These are phyloP conservation scores for Tetrahymena thermophila DNA, from an alignment of 73 alveolate species.

Conservation along the genomic window DNA sequence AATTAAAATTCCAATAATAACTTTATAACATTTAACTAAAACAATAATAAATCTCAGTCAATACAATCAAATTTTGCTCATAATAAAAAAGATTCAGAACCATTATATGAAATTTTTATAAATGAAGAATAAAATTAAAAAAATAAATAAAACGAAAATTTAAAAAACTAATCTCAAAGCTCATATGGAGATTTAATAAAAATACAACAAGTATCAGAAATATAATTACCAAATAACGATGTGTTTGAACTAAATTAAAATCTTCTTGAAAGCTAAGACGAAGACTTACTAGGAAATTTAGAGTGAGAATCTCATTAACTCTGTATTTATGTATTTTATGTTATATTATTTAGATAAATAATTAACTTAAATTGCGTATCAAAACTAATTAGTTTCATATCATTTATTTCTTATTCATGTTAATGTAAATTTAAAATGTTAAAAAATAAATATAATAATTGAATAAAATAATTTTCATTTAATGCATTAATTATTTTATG, in stretches of 20 bases:
- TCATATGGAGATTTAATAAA: neutral
- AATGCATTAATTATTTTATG: too few species aligned
- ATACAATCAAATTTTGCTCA: neutral
- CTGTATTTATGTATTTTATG: too few species aligned
- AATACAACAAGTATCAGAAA: neutral
- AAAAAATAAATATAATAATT: too few species aligned
- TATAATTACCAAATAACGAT: neutral
- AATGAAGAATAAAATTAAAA: neutral
- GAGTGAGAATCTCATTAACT: neutral
- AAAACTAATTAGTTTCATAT: too few species aligned
- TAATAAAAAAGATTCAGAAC: neutral
- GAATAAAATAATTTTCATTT: too few species aligned
- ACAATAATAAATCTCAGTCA: neutral
- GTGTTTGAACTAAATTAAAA: neutral
- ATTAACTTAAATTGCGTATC: too few species aligned
- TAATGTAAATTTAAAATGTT: too few species aligned
- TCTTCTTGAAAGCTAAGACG: neutral
- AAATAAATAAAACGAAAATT: neutral
- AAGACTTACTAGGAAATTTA: neutral
- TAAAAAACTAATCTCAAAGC: neutral
- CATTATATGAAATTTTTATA: neutral
- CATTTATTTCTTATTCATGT: too few species aligned
- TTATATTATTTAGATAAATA: too few species aligned
- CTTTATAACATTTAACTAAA: neutral
- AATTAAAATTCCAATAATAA: neutral